Base-by-base conservation (phyloP, 257 asterid species). In the Solanum etuberosum region DNA sequence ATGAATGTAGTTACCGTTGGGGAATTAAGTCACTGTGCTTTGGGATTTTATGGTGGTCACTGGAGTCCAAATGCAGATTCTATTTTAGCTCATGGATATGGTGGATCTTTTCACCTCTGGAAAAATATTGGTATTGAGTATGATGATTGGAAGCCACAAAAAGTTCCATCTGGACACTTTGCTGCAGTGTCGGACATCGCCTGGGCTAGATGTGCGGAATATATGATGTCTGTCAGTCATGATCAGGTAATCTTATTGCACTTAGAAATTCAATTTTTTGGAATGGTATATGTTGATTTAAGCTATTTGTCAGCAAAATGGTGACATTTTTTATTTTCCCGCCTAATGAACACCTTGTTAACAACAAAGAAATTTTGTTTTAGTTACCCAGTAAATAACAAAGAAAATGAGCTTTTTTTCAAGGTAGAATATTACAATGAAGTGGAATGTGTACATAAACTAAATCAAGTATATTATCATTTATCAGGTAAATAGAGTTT, bases 121-220 rank as follows among this genome's bases (percentile, higher is more conserved):
- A 95, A 86, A 93, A 94, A 95, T 90, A 91, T 93, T 20, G 99
- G 98, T 87, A 80, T 90, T 72, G 92, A 89, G 89, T 90, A 90
- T 78, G 98, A 93, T 80, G 93, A 95, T 90, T 97, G 99, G 99
- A 95, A 95, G 89, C 98, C 98, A 32, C 99, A 95, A 90, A 94
- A 93, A 88, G 99, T 97, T 87, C 98, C 99, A 68, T 97, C 99
- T 59, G 99, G 99, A 57, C 99, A 97, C 90, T 97, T 97, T 93
- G 95, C 96, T 21, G 71, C 96, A 4, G 99, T 97, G 38, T 95
- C 99, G 8, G 99, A 95, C 88, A 91, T 97, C 89, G 91, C 95
- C 10, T 97, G 99, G 98, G 95, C 96, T 42, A 93, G 96, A 87
- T 90, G 92, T 43, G 97, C 94, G 82, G 98, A 93, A 57, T 94